A percentile compares a stretch with the other conserved stretches of the same genome.
phyloP scores from a whole-genome alignment of 2,329 filamentous ascomycete genomes.

The Ophiostoma ips region DNA sequence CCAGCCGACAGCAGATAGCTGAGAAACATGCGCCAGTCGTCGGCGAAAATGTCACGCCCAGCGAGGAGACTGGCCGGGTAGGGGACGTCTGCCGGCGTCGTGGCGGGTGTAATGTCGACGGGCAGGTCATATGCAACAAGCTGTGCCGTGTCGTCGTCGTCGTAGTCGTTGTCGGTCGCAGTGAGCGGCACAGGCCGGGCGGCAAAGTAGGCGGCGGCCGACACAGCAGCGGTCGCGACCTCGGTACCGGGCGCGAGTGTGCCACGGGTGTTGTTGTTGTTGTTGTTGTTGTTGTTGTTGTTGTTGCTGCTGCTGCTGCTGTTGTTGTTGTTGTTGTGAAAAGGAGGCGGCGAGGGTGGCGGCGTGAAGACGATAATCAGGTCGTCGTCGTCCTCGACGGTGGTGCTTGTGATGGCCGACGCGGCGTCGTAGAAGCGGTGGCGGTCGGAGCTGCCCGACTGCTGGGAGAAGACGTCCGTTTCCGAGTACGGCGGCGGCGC shows the following conservation, averaged over 20 bases:
- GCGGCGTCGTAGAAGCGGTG: slow-evolving; percentile 9
- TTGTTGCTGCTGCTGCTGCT: neutral
- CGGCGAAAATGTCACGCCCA: slow-evolving; percentile 30
- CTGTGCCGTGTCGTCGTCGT: neutral
- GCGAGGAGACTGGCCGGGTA: slow-evolving; percentile 24
- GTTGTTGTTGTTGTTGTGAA: neutral
- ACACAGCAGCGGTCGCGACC: slow-evolving; percentile 16
- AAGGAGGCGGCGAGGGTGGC: slow-evolving; percentile 31
- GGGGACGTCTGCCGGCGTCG: slow-evolving; percentile 30
- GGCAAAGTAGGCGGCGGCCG: slow-evolving; percentile 33
- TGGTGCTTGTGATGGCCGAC: neutral
- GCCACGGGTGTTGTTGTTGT: slow-evolving; percentile 7
- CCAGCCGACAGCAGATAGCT: slow-evolving; percentile 42
- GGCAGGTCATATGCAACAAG: slow-evolving; percentile 19
- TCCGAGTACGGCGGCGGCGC: slow-evolving; percentile 44
- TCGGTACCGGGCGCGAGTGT: neutral
- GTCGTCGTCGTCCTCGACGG: slow-evolving; percentile 23
- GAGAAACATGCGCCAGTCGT: slow-evolving; percentile 47
- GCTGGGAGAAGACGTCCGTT: slow-evolving; percentile 38
- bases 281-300: neutral
- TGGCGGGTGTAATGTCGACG: slow-evolving; percentile 22
- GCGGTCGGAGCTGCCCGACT: slow-evolving; percentile 17
- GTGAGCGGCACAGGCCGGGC: slow-evolving; percentile 24
- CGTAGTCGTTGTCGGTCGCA: slow-evolving; percentile 5
- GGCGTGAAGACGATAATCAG: slow-evolving; percentile 38